Evolutionary conservation across 2,329 filamentous ascomycete species (phyloP).

Genomic region (Diaporthe citrichinensis): DNA sequence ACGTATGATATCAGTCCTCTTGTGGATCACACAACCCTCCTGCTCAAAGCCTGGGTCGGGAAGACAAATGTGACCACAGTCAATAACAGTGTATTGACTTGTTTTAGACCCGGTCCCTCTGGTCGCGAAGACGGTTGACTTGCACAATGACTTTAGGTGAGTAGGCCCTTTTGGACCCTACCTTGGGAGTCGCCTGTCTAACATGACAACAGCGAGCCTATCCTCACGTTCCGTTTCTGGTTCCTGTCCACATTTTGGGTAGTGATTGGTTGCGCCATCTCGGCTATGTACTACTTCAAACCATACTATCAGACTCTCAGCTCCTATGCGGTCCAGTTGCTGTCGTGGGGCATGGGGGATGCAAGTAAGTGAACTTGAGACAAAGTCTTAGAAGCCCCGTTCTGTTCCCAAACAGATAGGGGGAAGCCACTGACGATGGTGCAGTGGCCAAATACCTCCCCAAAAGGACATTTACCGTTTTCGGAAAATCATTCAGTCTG

Average conservation of each 20-base stretch:
- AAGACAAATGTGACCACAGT: not conserved
- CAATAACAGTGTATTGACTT: not conserved
- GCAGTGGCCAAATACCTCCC: conserved; percentile 48
- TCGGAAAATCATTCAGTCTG: conserved; percentile 50
- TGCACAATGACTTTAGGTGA: conserved; percentile 50
- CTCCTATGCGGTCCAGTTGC: conserved; percentile 50
- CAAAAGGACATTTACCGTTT: conserved; percentile 44
- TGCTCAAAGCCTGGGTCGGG: not conserved
- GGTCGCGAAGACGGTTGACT: conserved; percentile 51
- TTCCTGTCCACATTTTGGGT: conserved; percentile 51
- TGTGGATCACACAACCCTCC: not conserved
- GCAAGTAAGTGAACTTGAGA: conserved; percentile 10
- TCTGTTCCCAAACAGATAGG: too few relatives aligned
- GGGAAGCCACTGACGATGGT: conserved; percentile 11
- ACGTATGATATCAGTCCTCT: not conserved
- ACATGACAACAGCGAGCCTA: conserved; percentile 46
- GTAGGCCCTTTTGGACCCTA: not conserved
- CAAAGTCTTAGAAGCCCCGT: not conserved
- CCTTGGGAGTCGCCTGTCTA: not conserved
- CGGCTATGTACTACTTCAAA: conserved; percentile 53
- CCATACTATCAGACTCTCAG: conserved; percentile 48
- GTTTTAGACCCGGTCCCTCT: conserved; percentile 47
- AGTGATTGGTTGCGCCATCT: conserved; percentile 48
- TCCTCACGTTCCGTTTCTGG: conserved; percentile 52
- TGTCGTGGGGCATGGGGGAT: conserved; percentile 51